These are phyloP conservation scores for Boletus subluridellus DNA, from an alignment of 1,284 basidiomycete genomes.

Conservation along the genomic window DNA sequence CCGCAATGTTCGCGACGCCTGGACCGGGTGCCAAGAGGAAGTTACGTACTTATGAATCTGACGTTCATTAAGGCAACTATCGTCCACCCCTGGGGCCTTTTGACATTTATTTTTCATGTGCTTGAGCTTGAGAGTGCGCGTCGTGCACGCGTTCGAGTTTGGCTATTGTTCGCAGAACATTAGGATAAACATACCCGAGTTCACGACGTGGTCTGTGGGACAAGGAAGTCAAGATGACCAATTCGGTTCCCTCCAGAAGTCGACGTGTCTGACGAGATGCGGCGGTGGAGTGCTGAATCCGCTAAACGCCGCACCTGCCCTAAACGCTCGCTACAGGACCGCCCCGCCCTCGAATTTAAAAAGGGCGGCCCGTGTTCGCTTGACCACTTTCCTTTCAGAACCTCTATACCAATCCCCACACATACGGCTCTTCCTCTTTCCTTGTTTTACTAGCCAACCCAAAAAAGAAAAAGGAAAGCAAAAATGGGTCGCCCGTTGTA, in stretches of 20 bases:
- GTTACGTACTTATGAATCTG: too few relatives aligned
- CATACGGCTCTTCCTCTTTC: neutral
- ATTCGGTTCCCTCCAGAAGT: too few relatives aligned
- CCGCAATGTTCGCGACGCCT: too few relatives aligned
- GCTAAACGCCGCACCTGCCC: constrained; percentile 29
- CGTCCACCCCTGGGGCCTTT: too few relatives aligned
- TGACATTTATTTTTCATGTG: neutral
- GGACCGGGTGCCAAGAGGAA: too few relatives aligned
- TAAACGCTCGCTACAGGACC: constrained; percentile 20
- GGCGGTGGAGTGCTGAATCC: too few relatives aligned
- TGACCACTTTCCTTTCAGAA: neutral
- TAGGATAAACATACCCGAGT: too few relatives aligned
- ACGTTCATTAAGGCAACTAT: too few relatives aligned
- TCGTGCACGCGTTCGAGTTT: neutral
- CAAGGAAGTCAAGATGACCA: too few relatives aligned
- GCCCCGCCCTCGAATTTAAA: constrained; percentile 16
- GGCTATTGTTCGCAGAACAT: too few relatives aligned
- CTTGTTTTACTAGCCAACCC: constrained; percentile 32
- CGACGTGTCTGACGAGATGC: too few relatives aligned
- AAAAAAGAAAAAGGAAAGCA: constrained; percentile 29
- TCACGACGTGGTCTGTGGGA: too few relatives aligned
- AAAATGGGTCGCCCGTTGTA: constrained; percentile 68
- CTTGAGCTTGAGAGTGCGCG: neutral
- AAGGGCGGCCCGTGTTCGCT: neutral
- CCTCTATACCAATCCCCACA: constrained; percentile 8